A percentile compares a stretch with the other conserved stretches of the same genome.
Conservation (phyloP, 2,329 filamentous ascomycete species). For the Bertia moriformis region DNA sequence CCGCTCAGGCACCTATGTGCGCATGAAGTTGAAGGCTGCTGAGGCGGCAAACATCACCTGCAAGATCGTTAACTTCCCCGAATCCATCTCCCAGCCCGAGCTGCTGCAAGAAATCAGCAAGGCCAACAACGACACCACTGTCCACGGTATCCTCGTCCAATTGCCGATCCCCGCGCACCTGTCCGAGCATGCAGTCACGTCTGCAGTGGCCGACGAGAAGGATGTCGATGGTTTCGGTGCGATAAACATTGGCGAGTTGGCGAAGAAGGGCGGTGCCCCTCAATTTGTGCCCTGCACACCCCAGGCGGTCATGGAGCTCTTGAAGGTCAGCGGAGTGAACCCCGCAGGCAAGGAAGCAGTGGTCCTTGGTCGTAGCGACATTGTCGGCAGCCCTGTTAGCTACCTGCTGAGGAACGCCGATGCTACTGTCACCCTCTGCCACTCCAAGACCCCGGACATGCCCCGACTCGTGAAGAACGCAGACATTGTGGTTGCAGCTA, state of each 20-base stretch:
- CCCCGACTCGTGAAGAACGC: slow-evolving; percentile 64
- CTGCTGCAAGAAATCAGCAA: slow-evolving; percentile 67
- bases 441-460: slow-evolving; percentile 70
- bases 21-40: slow-evolving; percentile 98
- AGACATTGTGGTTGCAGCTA: slow-evolving; percentile 82
- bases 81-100: slow-evolving; percentile 69
- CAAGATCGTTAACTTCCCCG: slow-evolving; percentile 70
- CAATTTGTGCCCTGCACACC: slow-evolving; percentile 91
- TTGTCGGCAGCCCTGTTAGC: slow-evolving; percentile 92
- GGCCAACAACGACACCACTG: slow-evolving; percentile 71
- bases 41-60: slow-evolving; percentile 84
- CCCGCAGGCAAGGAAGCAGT: slow-evolving; percentile 84
- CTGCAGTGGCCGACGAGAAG: slow-evolving; percentile 80
- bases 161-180: slow-evolving; percentile 79
- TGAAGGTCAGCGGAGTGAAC: slow-evolving; percentile 71
- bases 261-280: slow-evolving; percentile 82
- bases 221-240: slow-evolving; percentile 96
- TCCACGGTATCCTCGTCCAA: slow-evolving; percentile 91
- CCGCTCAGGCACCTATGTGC: slow-evolving; percentile 83
- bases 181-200: slow-evolving; percentile 80
- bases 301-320: slow-evolving; percentile 87
- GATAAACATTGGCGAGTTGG: slow-evolving; percentile 87
- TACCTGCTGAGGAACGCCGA: slow-evolving; percentile 90
- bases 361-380: slow-evolving; percentile 87
- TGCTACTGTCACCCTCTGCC: slow-evolving; percentile 91